Base-by-base conservation (phyloP, 1,139 yeast genomes). In the Waltiozyma solani region DNA sequence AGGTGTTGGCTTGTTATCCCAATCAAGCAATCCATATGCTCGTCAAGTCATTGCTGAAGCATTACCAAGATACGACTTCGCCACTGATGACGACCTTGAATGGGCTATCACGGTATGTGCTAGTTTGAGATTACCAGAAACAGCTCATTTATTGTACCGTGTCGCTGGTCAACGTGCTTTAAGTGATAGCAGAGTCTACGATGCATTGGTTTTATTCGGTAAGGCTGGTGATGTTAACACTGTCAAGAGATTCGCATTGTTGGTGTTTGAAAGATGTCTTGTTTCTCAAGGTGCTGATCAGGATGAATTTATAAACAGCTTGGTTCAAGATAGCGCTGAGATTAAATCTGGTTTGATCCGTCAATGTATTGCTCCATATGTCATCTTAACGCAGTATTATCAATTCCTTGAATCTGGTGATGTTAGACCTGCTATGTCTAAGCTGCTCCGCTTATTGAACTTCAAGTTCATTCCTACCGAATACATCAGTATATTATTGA, bases 301-400 rank as follows among this genome's bases (percentile, higher is more conserved):
- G 24, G 84, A 79, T 51, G 69, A 67, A 27, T 60, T 76, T 31
- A 67, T 79, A 24, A 73, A 73, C 48, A 67, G 74, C 36, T 64
- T 75, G 31, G 70, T 76, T n/a, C 45, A 45, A 21, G 49, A 49
- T 37, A 48, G 52, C 32, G 37, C 49, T 8, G 44, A 52, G 18
- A 49, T 56, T 6, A 50, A 63, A 21, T 71, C 79, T 27, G 76
- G 83, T 2, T 64, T 73, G 2, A 69, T 82, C 44, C 72, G 76
- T 47, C 87, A 81, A 56, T 71, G 82, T 34, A 58, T 82, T 37
- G 65, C 91, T 0, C 93, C 93, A 23, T 80, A 79, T 53, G 89
- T 85, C 1, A 79, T 81, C 1, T 60, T 82, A 36, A 66, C 63
- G 40, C 73, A 70, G 44, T 76, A 68, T 48, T 70, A 68, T 55